Percentiles rank a stretch among this genome's conserved stretches.
Evolutionary conservation across 495 filamentous ascomycete species (phyloP).

Genomic region (Penicillium dipodomyicola): DNA sequence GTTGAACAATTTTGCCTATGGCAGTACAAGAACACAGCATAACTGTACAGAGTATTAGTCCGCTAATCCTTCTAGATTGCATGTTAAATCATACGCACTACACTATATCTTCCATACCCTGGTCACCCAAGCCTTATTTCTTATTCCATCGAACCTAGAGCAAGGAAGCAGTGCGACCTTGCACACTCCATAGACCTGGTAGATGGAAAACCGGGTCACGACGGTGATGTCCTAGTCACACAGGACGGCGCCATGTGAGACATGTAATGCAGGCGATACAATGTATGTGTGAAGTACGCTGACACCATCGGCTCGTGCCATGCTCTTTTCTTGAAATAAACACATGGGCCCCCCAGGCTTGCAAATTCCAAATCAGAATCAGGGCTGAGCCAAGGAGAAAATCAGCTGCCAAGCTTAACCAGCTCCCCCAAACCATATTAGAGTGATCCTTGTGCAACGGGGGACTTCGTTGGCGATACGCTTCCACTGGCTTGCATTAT

Average conservation of each 20-base stretch:
- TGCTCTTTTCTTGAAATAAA: not conserved
- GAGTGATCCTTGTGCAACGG: slow-evolving; percentile 19
- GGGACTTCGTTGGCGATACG: slow-evolving; percentile 43
- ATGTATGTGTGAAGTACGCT: slow-evolving; percentile 1
- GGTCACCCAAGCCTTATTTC: not conserved
- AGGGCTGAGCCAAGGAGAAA: slow-evolving; percentile 22
- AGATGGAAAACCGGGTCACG: slow-evolving; percentile 19
- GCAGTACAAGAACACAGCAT: slow-evolving; percentile 5
- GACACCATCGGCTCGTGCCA: not conserved
- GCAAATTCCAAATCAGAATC: slow-evolving; percentile 4
- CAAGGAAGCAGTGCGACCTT: slow-evolving; percentile 17
- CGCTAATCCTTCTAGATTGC: not conserved
- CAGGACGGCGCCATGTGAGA: slow-evolving; percentile 33
- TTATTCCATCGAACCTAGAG: slow-evolving; percentile 2
- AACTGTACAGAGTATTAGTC: slow-evolving; percentile 1
- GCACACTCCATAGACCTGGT: slow-evolving; percentile 22
- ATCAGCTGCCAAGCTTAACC: slow-evolving; percentile 27
- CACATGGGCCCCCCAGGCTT: slow-evolving; percentile 11
- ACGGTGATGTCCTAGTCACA: slow-evolving; percentile 18
- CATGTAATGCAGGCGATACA: slow-evolving; percentile 32
- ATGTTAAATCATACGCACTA: not conserved
- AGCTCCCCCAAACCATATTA: slow-evolving; percentile 27
- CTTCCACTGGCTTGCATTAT: slow-evolving; percentile 28
- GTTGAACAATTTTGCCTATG: slow-evolving; percentile 4
- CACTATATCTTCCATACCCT: not conserved